These are phyloP conservation scores for Teratosphaeria nubilosa DNA, from an alignment of 2,329 filamentous ascomycete genomes.

Conservation along the genomic window DNA sequence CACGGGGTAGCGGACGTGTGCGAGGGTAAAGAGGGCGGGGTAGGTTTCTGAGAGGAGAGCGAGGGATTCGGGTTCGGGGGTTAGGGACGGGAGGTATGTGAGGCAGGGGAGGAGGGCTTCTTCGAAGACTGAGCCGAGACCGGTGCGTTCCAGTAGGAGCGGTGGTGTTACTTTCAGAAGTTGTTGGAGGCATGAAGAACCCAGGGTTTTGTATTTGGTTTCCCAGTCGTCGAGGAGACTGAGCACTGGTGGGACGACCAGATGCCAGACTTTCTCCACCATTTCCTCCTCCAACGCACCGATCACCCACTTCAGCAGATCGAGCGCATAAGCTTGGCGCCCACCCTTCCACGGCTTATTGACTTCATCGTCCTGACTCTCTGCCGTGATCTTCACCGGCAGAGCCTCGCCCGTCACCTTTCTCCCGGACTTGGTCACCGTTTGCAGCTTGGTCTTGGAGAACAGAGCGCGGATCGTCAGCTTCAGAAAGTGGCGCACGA, in stretches of 20 bases:
- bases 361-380: slow-evolving; percentile 30
- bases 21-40: slow-evolving; percentile 52
- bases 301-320: slow-evolving; percentile 54
- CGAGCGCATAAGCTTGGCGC: slow-evolving; percentile 39
- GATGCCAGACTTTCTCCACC: slow-evolving; percentile 52
- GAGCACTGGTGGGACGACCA: slow-evolving; percentile 60
- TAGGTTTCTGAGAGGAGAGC: slow-evolving; percentile 56
- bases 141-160: slow-evolving; percentile 48
- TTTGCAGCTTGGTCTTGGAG: slow-evolving; percentile 42
- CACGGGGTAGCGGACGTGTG: slow-evolving; percentile 32
- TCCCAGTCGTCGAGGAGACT: slow-evolving; percentile 57
- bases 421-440: slow-evolving; percentile 48
- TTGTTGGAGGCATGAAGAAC: slow-evolving; percentile 43
- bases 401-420: slow-evolving; percentile 39
- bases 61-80: slow-evolving; percentile 60
- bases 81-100: slow-evolving; percentile 67
- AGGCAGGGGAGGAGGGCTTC: slow-evolving; percentile 61
- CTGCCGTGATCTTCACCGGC: slow-evolving; percentile 26
- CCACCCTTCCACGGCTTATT: slow-evolving; percentile 53
- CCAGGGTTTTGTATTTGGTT: slow-evolving; percentile 42
- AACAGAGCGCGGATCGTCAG: slow-evolving; percentile 59
- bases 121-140: slow-evolving; percentile 58
- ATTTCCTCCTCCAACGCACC: slow-evolving; percentile 38
- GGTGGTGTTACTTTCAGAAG: slow-evolving; percentile 49
- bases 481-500: slow-evolving; percentile 48